Base-by-base conservation (phyloP, 2,329 filamentous ascomycete species). In the Leptographium radiaticola region DNA sequence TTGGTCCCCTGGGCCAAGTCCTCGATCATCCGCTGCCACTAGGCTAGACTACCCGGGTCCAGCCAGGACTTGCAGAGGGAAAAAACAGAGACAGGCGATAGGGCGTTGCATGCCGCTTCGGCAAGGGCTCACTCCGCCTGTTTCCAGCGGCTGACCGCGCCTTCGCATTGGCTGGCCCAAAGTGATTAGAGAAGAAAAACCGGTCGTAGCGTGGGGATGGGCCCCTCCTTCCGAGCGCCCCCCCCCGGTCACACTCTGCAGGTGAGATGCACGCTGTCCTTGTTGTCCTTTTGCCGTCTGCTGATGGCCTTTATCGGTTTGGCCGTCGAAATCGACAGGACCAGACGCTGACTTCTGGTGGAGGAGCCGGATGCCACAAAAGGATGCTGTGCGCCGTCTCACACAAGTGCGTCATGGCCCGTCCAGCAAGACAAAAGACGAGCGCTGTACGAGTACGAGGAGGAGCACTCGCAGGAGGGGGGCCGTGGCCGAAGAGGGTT, bases 151-250 rank as follows among this genome's bases (percentile, higher is more conserved):
- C 62, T 69, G 74, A 68, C 65, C 64, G 67, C 62, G 65, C 66
- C 66, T 69, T 70, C 68, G 77, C 77, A 79, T 79, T 79, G 76
- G 75, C 69, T 71, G 71, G 64, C 47, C 20, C 18, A 15, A 10
- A 48, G 33, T 36, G 46, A 36, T 31, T 12, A 33, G 40, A 42
- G 18, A 25, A 4, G 33, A 38, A 38, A 13, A 38, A 36, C 18
- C 15, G 18, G 50, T 40, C 39, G 40, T n/a, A 36, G 31, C 20
- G 20, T n/a, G 33, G 47, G 36, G 36, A n/a, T 5, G 25, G 25
- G 25, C 25, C 25, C 25, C 25, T 25, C 25, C 25, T 25, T 25
- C 25, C 25, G 25, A 25, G 3, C 25, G 3, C 25, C 25, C 25
- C 40, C 20, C 46, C 46, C 33, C 46, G 38, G 46, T 49, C 46